These are phyloP conservation scores for Suillus weaverae DNA, from an alignment of 768 basidiomycete genomes.

Conservation along the genomic window DNA sequence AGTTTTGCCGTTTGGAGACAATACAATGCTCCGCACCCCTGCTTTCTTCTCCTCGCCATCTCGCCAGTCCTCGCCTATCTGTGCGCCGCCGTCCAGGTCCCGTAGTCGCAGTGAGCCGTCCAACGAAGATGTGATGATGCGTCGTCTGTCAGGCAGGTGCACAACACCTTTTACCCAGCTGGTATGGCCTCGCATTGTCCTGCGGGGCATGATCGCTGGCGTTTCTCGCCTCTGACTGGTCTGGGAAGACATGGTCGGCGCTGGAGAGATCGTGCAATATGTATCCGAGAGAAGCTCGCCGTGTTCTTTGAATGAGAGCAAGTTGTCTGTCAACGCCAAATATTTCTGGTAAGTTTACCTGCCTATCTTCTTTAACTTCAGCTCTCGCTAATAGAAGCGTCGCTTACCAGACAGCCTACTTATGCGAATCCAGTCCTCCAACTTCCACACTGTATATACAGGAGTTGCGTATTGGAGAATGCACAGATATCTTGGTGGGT, in stretches of 20 bases:
- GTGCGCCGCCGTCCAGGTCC: neutral
- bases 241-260: too few relatives aligned
- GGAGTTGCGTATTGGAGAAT: too few relatives aligned
- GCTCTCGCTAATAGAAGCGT: conserved; percentile 4
- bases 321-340: conserved; percentile 6
- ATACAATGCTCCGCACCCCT: neutral
- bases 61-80: neutral
- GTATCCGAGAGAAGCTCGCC: too few relatives aligned
- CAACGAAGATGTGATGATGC: neutral
- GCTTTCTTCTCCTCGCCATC: neutral
- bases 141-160: neutral
- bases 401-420: neutral
- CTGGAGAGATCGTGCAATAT: too few relatives aligned
- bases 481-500: too few relatives aligned
- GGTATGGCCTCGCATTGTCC: neutral
- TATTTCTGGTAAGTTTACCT: conserved; percentile 18
- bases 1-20: neutral
- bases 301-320: neutral
- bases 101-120: neutral
- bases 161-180: neutral
- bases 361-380: conserved; percentile 11
- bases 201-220: too few relatives aligned
- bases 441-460: too few relatives aligned
- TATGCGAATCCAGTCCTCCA: neutral
- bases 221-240: too few relatives aligned